phyloP scores from a whole-genome alignment of 2,329 filamentous ascomycete species.

The Alternaria longipes region DNA sequence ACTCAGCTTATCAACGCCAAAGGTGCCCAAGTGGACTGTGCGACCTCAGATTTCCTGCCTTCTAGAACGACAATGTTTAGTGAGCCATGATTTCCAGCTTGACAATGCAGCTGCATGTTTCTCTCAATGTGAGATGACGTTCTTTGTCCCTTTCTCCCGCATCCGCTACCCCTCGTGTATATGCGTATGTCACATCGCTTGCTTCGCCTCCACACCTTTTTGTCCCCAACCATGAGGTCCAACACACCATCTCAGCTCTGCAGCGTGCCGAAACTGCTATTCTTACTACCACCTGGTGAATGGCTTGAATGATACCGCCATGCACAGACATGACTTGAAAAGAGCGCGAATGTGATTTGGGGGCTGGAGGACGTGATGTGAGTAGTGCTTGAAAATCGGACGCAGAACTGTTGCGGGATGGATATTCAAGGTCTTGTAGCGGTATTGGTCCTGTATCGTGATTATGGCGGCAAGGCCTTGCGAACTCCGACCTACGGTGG shows the following conservation, averaged over 20 bases:
- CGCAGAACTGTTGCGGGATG: neutral
- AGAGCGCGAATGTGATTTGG: neutral
- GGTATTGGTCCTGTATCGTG: neutral
- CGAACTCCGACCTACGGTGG: no score
- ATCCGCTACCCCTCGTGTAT: neutral
- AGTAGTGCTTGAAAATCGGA: neutral
- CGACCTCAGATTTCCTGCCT: neutral
- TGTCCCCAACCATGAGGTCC: neutral
- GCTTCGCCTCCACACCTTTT: conserved; percentile 8
- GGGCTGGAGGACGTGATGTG: neutral
- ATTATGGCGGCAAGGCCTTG: no score
- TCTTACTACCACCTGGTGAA: neutral
- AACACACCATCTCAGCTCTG: neutral
- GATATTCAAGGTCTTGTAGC: neutral
- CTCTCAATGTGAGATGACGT: neutral
- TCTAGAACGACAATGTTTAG: neutral
- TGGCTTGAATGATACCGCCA: neutral
- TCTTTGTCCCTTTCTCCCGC: neutral
- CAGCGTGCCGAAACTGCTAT: neutral
- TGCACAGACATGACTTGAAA: neutral
- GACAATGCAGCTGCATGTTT: neutral
- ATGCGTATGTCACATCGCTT: neutral
- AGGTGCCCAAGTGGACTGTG: neutral
- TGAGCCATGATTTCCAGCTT: neutral
- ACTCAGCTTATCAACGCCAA: conserved; percentile 2